Evolutionary conservation across 2,329 filamentous ascomycete species (phyloP), one percentile per base, ranked within the genome.

Genomic region (Aureobasidium sp.): DNA sequence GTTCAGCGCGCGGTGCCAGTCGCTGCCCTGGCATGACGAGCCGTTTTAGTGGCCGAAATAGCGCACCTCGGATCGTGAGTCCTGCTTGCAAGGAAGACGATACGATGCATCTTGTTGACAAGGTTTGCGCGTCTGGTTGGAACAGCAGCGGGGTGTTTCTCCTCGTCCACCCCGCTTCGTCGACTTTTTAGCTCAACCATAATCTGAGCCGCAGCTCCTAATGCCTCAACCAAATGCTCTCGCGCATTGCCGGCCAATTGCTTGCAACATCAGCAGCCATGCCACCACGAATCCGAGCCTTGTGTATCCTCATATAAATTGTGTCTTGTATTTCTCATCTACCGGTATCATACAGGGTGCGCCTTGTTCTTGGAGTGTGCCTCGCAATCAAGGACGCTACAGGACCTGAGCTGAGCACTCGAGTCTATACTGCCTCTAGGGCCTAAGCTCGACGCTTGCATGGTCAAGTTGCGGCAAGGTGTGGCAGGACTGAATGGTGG

Each of bases 21-120:
- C 27, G 55, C 57, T 60, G 57, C 57, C 57, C 57, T 60, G 57
- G 57, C 57, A 60, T 50, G n/a, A 34, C 36, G 26, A 26, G 55
- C 34, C 57, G 57, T 60, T 56, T 46, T 60, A 60, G 57, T 42
- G 57, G 57, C 44, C 57, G 57, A 48, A 34, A 26, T 48, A 39
- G 42, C 55, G 55, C 53, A 46, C 17, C n/a, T 23, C 15, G 42
- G 39, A 57, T 36, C 23, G 53, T 13, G 53, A 20, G 41, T 34
- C 26, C 26, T 48, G 53, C 46, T 36, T 36, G 44, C 53, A 29
- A 36, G 6, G 27, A 27, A 36, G 13, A 27, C 50, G 26, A 15
- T 29, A 23, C n/a, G 15, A 29, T 51, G n/a, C 27, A 34, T 36
- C 9, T 34, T 44, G 50, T 42, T 12, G 55, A 48, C 55, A 58